A percentile compares a stretch with the other conserved stretches of the same genome.
Evolutionary conservation across 108 stramenopile genomes (phyloP).

Genomic region (Skeletonema marinoi): DNA sequence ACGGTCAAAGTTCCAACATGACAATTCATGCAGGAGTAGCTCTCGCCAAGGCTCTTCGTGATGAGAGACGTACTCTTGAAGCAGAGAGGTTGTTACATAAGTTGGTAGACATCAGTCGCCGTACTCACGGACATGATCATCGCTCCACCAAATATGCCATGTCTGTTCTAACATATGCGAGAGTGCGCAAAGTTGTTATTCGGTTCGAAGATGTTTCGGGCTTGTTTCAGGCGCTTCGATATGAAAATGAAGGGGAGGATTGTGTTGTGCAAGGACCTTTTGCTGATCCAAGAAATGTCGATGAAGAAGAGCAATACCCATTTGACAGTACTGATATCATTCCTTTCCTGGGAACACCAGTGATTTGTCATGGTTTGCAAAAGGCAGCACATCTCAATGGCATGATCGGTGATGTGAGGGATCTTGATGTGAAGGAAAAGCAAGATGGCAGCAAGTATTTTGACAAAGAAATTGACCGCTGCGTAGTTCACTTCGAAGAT

Average conservation of each 20-base stretch:
- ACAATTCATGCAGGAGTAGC: not conserved
- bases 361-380: slow-evolving; percentile 6
- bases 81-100: slow-evolving; percentile 7
- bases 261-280: slow-evolving; percentile 16
- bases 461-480: not conserved
- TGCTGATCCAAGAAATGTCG: slow-evolving; percentile 1
- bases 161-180: not conserved
- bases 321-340: not conserved
- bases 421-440: not conserved
- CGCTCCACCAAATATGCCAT: not conserved
- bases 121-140: slow-evolving; percentile 7
- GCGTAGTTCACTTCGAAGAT: slow-evolving; percentile 11
- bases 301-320: not conserved
- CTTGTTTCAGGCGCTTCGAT: slow-evolving; percentile 5
- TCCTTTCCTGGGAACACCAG: not conserved
- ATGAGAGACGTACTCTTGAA: not conserved
- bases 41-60: not conserved
- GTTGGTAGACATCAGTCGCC: not conserved
- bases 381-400: slow-evolving; percentile 16
- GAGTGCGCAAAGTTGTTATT: not conserved
- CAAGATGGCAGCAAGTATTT: not conserved
- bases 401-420: slow-evolving; percentile 4
- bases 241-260: not conserved
- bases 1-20: not conserved
- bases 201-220: not conserved